Base-by-base conservation (phyloP, 1,139 yeast genomes). In the Lodderomyces jiufengensis region DNA sequence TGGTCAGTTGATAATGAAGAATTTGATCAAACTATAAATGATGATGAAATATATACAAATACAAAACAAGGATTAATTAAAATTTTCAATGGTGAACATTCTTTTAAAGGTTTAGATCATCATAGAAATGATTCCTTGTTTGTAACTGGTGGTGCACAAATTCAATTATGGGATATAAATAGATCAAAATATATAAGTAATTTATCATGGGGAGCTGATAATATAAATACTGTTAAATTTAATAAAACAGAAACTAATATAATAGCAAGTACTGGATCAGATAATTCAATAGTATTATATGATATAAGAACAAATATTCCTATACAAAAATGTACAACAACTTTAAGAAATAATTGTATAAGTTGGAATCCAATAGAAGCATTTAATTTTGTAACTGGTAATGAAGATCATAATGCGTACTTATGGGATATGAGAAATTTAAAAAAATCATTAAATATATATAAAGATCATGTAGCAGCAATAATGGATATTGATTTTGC, bases 321-420 rank as follows among this genome's bases (percentile, higher is more conserved):
- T 9, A 79, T 94, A 3, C 97, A 94, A 57, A 90, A 88, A 58
- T 78, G 92, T 42, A 85, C 84, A 31, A 86, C 95, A 21, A 69
- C 78, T 21, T 70, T 92, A 73, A 74, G 95, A 51, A 85, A 94
- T 16, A 94, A 94, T 59, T 74, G 94, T 31, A 70, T 94, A 23
- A 74, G 90, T 38, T 94, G 97, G 97, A 92, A 94, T 60, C 99
- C 99, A 4, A 86, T 92, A 84, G 97, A 92, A 61, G 95, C 98
- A 1, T 92, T 79, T 63, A 80, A 84, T 54, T 90, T 94, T 63
- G 97, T 92, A 13, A 78, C 86, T 34, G 98, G 88, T 1, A 79
- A 79, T 53, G 99, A 94, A 63, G 98, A 94, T 64, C 97, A 92
- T 61, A 94, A 94, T 55, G 82, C 84, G 9, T 94, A 94, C 57